Percentiles rank a stretch among this genome's conserved stretches.
phyloP scores from a whole-genome alignment of 805 yeast species.

The Grigorovia transvaalensis region DNA sequence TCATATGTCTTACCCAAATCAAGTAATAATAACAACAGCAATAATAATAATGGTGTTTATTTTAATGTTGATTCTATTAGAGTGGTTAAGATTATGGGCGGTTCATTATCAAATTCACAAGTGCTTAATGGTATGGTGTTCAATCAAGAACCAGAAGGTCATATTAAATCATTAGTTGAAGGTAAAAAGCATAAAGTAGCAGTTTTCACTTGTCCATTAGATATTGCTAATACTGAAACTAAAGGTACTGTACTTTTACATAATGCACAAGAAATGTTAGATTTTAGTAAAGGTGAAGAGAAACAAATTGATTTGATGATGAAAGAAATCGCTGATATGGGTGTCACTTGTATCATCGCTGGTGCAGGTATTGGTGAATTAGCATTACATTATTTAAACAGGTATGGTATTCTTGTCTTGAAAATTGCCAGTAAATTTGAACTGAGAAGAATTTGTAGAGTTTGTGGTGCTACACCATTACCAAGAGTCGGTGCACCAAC shows the following conservation, averaged over 20 bases:
- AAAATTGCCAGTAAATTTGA: constrained; percentile 92
- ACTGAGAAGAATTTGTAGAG: constrained; percentile 85
- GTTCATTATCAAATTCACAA: constrained; percentile 57
- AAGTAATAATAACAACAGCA: too few species aligned
- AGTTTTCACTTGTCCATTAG: constrained; percentile 87
- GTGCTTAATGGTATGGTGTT: constrained; percentile 97
- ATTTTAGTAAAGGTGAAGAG: constrained; percentile 94
- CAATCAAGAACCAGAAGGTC: constrained; percentile 95
- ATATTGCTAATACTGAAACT: constrained; percentile 93
- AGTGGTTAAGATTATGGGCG: constrained; percentile 95
- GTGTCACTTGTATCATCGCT: constrained; percentile 83
- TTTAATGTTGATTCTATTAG: constrained; percentile 92
- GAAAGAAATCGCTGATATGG: constrained; percentile 72
- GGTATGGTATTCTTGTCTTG: constrained; percentile 73
- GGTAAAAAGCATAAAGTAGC: constrained; percentile 68
- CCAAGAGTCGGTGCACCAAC: constrained; percentile 91
- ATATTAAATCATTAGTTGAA: constrained; percentile 48
- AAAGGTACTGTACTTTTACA: constrained; percentile 94
- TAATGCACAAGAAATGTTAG: constrained; percentile 94
- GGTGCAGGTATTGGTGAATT: constrained; percentile 90
- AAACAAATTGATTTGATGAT: constrained; percentile 79
- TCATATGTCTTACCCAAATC: constrained; percentile 53
- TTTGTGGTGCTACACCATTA: constrained; percentile 94
- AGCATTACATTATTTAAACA: constrained; percentile 85
- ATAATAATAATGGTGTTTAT: constrained; percentile 12